Evolutionary conservation across 495 filamentous ascomycete species (phyloP).

Genomic region (Sphaerosporella brunnea): DNA sequence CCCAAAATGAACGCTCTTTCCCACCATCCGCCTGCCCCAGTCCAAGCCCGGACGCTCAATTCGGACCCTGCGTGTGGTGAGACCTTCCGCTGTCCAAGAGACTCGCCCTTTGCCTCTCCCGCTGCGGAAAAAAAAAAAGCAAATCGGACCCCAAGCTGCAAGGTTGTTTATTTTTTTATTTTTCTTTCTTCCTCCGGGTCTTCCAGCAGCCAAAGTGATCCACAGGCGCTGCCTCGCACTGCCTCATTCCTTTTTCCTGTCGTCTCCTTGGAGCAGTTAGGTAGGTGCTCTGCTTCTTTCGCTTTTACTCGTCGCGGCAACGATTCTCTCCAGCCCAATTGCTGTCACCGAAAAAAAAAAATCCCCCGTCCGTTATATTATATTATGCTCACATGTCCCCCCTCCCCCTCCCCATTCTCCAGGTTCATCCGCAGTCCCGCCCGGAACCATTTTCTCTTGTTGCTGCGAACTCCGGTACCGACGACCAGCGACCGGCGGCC

Average conservation of each 20-base stretch:
- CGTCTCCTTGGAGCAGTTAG: not conserved
- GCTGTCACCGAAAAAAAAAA: not conserved
- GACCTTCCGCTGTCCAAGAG: too few relatives aligned
- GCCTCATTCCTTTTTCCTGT: not conserved
- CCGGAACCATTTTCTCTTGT: not conserved
- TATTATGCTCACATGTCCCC: slow-evolving; percentile 28
- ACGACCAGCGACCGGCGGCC: too few relatives aligned
- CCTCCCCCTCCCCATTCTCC: not conserved
- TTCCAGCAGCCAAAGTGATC: too few relatives aligned
- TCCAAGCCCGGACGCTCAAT: too few relatives aligned
- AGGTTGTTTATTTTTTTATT: slow-evolving; percentile 3
- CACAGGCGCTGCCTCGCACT: not conserved
- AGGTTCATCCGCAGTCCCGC: not conserved
- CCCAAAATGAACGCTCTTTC: too few relatives aligned
- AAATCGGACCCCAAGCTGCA: not conserved
- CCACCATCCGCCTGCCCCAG: too few relatives aligned
- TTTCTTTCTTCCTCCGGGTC: not conserved
- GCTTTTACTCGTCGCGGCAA: not conserved
- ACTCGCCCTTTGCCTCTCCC: slow-evolving; percentile 9
- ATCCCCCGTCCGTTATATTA: slow-evolving; percentile 10
- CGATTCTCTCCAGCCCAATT: not conserved
- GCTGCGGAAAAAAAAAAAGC: slow-evolving; percentile 3
- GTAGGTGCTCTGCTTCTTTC: not conserved
- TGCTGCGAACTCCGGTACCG: not conserved
- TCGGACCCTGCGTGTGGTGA: too few relatives aligned